Evolutionary conservation across 495 filamentous ascomycete species (phyloP), one percentile per base, ranked within the genome.

Genomic region (Margaritispora aquatica): DNA sequence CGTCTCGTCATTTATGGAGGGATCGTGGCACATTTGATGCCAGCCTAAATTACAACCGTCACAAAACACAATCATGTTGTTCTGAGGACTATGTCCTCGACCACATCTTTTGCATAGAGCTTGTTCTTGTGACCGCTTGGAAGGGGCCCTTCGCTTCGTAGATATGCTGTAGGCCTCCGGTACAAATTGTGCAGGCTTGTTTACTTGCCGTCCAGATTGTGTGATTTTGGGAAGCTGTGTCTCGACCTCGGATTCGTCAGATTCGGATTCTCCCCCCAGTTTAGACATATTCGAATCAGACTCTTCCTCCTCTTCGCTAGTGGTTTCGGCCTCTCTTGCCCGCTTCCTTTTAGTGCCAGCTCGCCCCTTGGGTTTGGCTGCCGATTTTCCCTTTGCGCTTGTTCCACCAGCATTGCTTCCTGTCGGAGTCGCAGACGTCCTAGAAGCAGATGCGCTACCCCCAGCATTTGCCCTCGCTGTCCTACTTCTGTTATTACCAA

Each of bases 11-110:
- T 78, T 75, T 62, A 98, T 92, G 3, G 80, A 80, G 0, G 94
- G 92, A 63, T 94, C 83, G 70, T 97, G 92, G 66, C 94, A 97
- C 61, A 81, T 80, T 71, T 96, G 92, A 70, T 98, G 94, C 83
- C 92, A 98, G 17, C 87, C 82, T 11, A 77, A 78, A 68, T 94
- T 92, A 75, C 94, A 98, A 13, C 84, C 86, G 70, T 96, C 92
- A 73, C 94, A 98, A 69, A 96, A 94, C 8, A 97, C 94, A 57
- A 98, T 96, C 74, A 84, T 80, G 70, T 98, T 98, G 58, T 69
- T 83, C 19, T 77, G 69, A 0, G 91, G 88, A 56, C 85, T 89
- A 52, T 89, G 82, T 9, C 89, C 84, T 41, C 94, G 78, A 51
- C 86, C 80, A 72, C 94, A 98, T 64, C 84, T 78, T 57, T 84